Evolutionary conservation across 1,139 yeast genomes (phyloP), one percentile per base, ranked within the genome.

Genomic region (Insectozyma bohioensis): DNA sequence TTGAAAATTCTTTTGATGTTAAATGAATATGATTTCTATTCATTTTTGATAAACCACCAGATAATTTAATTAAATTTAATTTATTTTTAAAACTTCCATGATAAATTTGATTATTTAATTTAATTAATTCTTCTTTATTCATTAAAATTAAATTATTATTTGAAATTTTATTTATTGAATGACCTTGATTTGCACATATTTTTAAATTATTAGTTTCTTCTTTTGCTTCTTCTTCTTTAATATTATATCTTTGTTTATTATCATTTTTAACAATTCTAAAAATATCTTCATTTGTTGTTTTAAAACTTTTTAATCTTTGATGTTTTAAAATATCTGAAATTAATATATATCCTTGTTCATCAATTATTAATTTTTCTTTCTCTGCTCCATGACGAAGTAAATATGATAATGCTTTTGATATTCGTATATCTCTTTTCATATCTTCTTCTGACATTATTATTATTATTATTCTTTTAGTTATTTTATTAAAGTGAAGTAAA

Each of bases 161-260:
- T 11, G 42, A 44, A 0, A 83, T 71, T 1, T 60, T 51, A 17
- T 57, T 46, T 10, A 92, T 61, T 0, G 95, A 80, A 55, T 92
- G 98, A 6, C 98, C 98, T 56, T 92, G 98, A 36, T 81, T 82
- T 2, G 98, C 98, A 51, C 97, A 78, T 10, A 92, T 83, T n/a
- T n/a, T n/a, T n/a, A n/a, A n/a, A n/a, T n/a, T n/a, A n/a, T n/a
- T n/a, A n/a, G n/a, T n/a, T n/a, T n/a, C n/a, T n/a, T n/a, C n/a
- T n/a, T n/a, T n/a, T 23, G 20, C 34, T 32, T 37, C 47, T 3
- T 42, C 51, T 12, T 23, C 31, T 3, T 18, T 17, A 26, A 76
- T 49, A 14, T 67, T 60, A 57, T 80, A 92, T 39, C 98, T 58
- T 47, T 80, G 69, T 57, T 92, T 92, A 36, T 72, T 78, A 48